Base-by-base conservation (phyloP, 108 stramenopile species). In the Mediolabrus comicus region DNA sequence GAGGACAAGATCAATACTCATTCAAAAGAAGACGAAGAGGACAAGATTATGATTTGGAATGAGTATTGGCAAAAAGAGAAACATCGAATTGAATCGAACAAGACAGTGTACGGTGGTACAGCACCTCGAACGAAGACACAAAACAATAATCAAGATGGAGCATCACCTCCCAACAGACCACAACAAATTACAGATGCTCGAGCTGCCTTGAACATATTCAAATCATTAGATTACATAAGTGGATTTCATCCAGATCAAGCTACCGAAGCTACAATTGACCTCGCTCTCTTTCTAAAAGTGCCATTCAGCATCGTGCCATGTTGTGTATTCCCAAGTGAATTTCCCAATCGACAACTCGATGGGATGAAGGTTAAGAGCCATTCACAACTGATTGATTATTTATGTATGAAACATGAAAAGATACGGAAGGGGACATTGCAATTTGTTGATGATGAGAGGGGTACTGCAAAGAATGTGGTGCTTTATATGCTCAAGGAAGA, bases 211-310 rank as follows among this genome's bases (percentile, higher is more conserved):
- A 26, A 69, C 30, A 53, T 22, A 5, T 52, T 85, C 2, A 55
- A 13, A 54, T 60, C 58, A 30, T 32, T 65, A 64, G 39, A 83
- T 54, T 36, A 90, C 30, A 75, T 96, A 32, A 82, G 87, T n/a
- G 95, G 95, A 8, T 90, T 96, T 70, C 95, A 96, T 71, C 90
- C 95, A 12, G 94, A 95, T 71, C 87, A 92, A 61, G 92, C 95
- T 22, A 96, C 95, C 8, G 95, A 96, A 33, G 67, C 71, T 14
- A 62, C 69, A 12, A 78, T 96, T 10, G 92, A 94, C 52, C 54
- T 87, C 53, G 92, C 90, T 8, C 33, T 87, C 5, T 31, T 76
- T 5, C 53, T 88, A 11, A 53, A 56, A 11, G 68, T 91, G 41
- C 90, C 91, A 10, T 89, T 84, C 59, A 86, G 86, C 16, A 71